A percentile compares a stretch with the other conserved stretches of the same genome.
Conservation (phyloP, 129 eudicot species). For the Lactuca saligna region DNA sequence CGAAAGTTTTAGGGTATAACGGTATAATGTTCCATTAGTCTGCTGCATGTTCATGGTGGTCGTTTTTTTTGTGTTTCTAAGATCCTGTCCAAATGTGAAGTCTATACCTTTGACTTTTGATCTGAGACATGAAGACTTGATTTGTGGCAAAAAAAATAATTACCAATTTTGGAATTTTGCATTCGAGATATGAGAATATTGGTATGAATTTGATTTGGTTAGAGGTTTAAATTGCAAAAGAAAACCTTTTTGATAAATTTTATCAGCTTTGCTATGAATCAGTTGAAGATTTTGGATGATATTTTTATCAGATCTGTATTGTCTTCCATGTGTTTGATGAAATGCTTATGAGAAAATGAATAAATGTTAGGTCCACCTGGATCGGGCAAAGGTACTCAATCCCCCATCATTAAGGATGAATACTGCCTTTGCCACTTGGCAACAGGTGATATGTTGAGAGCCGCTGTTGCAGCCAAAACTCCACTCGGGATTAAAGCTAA, state of each 20-base stretch:
- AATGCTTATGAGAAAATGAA: slow-evolving; percentile 9
- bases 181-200: slow-evolving; percentile 1
- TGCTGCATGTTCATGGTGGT: neutral
- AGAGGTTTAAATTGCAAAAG: neutral
- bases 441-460: slow-evolving; percentile 87
- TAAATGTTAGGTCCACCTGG: slow-evolving; percentile 85
- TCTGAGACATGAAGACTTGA: neutral
- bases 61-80: neutral
- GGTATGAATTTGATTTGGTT: neutral
- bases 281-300: neutral
- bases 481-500: slow-evolving; percentile 80
- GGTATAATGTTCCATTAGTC: neutral
- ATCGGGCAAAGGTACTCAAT: slow-evolving; percentile 90
- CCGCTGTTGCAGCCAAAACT: slow-evolving; percentile 88
- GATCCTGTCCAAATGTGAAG: neutral
- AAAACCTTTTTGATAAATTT: neutral
- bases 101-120: neutral
- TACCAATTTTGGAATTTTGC: neutral
- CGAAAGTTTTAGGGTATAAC: neutral
- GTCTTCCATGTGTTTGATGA: slow-evolving; percentile 9
- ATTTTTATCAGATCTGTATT: slow-evolving; percentile 1
- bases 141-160: neutral
- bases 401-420: slow-evolving; percentile 84
- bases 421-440: slow-evolving; percentile 88
- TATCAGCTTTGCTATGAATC: neutral